These are phyloP conservation scores for Albugo laibachii DNA, from an alignment of 352 stramenopile species.

Conservation along the genomic window DNA sequence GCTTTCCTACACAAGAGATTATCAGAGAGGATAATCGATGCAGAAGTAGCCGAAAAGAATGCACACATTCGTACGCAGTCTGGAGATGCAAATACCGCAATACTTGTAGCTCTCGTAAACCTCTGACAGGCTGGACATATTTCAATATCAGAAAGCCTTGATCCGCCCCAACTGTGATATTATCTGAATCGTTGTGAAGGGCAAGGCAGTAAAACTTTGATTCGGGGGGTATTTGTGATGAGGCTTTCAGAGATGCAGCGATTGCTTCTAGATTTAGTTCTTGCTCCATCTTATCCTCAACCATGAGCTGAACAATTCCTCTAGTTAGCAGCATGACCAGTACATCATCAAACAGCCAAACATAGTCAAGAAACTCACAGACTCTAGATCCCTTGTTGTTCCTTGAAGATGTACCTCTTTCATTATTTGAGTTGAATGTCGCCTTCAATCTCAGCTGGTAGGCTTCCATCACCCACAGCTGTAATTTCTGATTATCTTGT, in stretches of 20 bases:
- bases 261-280: conserved; percentile 40
- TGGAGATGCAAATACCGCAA: conserved; percentile 16
- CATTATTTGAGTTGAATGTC: conserved; percentile 59
- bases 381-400: conserved; percentile 16
- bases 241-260: neutral
- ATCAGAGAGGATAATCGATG: conserved; percentile 25
- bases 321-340: conserved; percentile 46
- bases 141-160: too few species aligned
- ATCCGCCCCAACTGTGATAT: too few species aligned
- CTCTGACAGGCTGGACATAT: too few species aligned
- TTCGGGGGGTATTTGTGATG: neutral
- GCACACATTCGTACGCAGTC: conserved; percentile 23
- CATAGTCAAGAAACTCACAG: conserved; percentile 40
- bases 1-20: conserved; percentile 30
- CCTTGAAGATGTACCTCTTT: conserved; percentile 7
- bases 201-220: too few species aligned
- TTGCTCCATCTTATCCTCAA: conserved; percentile 53
- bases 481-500: conserved; percentile 28
- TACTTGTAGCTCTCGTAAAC: too few species aligned
- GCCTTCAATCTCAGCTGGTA: conserved; percentile 45
- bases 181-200: too few species aligned
- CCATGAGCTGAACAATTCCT: conserved; percentile 49
- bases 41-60: conserved; percentile 36
- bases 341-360: conserved; percentile 44
- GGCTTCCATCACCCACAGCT: conserved; percentile 53